Base-by-base conservation (phyloP, 441 rosid genomes). In the Erodium texanum region DNA sequence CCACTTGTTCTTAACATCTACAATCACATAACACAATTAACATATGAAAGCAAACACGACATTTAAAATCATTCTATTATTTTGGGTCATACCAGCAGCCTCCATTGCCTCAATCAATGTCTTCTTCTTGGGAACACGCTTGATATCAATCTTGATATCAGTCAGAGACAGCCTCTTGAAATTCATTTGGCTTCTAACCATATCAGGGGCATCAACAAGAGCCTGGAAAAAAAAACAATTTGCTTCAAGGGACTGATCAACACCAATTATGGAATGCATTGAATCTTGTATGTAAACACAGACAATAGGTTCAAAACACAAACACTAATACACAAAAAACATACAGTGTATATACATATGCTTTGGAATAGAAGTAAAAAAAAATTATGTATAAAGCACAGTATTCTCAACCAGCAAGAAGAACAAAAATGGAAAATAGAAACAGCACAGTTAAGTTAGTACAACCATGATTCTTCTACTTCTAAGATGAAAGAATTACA, bases 1-100 rank as follows among this genome's bases (percentile, higher is more conserved):
- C 97, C 97, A 91, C 73, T 79, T 89, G 80, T 82, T 85, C 76
- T 87, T 86, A 69, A 91, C 97, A 77, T 91, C 97, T 91, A 77
- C 66, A 32, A 69, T 34, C 22, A 50, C 1, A 29, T 7, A 41
- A 65, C 66, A 10, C 9, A 7, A n/a, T 64, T 34, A 12, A 61
- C 18, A 32, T 8, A 12, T 23, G 43, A 62, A 14, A 14, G 12
- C 7, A 29, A 36, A 7, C 6, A 3, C 3, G 3, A 34, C 0
- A 64, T 11, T 5, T 5, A 34, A 8, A 48, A 3, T 43, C 5
- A 18, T 43, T 58, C 14, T n/a, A 65, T 54, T 7, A 24, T 18
- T 41, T 11, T 43, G 19, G 23, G 48, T 66, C 86, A 38, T 79
- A 87, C 96, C 96, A 80, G 94, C 97, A 27, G 85, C 90, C 62